Evolutionary conservation across 2,329 filamentous ascomycete species (phyloP), one percentile per base, ranked within the genome.

Genomic region (Pleoardoris graminearum): DNA sequence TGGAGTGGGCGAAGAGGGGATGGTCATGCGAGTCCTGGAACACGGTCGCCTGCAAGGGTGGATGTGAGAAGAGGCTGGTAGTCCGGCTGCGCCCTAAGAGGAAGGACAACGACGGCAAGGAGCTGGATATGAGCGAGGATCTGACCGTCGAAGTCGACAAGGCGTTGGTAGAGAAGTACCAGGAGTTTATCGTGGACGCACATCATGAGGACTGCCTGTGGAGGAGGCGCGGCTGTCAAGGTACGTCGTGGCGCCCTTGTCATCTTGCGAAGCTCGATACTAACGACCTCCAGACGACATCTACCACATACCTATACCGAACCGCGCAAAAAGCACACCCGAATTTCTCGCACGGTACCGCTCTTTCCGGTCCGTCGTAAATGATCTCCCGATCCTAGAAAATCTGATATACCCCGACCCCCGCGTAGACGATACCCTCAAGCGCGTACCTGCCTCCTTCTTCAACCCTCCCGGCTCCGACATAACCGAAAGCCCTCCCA

Each of bases 1-100:
- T 97, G 7, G 88, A 91, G 71, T 99, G 94, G 94, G 92, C 92
- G 0, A 96, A 93, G 77, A 80, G 89, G 53, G 93, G 93, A 0
- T 99, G 94, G 93, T 81, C 87, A 3, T 97, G 93, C 65, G 85
- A 88, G 39, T 61, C 58, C 1, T 72, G 68, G 67, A 91, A 96
- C 73, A 89, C 89, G 3, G 90, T 97, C 14, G 85, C 86, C 16
- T 99, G 94, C 70, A 80, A 79, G 36, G 86, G 88, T 35, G 85
- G 92, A 2, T 99, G 94, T 67, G 87, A 88, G 67, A 87, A 88
- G 64, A 89, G 95, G 63, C 80, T 97, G 35, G 83, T 94, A 4
- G 89, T 97, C 47, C 91, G 89, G 74, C 77, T 96, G 29, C 57
- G 68, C 32, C 70, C 72, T 3, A 86, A 83, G 63, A 80, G 80